Conservation (phyloP, 148 eudicot genomes). For the Camellia japonica region DNA sequence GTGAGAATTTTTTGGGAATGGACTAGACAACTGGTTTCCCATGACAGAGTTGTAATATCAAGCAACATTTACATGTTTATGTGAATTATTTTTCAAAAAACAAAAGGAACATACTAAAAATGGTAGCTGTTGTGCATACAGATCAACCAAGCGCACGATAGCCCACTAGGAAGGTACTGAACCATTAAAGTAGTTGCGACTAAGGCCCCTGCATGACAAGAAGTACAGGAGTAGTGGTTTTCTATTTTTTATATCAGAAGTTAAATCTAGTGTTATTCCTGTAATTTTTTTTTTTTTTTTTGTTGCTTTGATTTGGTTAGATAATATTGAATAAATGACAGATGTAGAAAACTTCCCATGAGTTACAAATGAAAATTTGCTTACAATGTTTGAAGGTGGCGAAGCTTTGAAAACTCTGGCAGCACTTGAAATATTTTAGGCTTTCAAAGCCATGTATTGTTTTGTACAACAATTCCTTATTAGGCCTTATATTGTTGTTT, state of each 20-base stretch:
- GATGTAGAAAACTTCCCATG: background rate
- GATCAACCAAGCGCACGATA: constrained; percentile 37
- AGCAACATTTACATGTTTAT: background rate
- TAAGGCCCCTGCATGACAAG: constrained; percentile 44
- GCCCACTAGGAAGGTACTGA: constrained; percentile 49
- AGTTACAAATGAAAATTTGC: constrained; percentile 4
- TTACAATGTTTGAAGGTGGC: constrained; percentile 44
- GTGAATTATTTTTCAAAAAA: background rate
- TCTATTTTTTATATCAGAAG: background rate
- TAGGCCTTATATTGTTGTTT: too few species aligned
- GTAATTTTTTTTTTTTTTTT: background rate
- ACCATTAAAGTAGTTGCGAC: constrained; percentile 52
- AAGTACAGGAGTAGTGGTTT: background rate
- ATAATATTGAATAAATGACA: background rate
- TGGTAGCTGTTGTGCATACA: constrained; percentile 28
- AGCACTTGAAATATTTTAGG: constrained; percentile 43
- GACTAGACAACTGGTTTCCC: constrained; percentile 60
- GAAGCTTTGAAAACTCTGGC: constrained; percentile 46
- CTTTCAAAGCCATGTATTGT: constrained; percentile 46
- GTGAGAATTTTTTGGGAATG: constrained; percentile 50
- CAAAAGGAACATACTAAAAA: background rate
- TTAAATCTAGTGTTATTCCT: background rate
- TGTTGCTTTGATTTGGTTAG: too few species aligned
- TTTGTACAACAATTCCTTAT: background rate
- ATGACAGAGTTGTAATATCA: constrained; percentile 46